phyloP scores from a whole-genome alignment of 176 grass and related monocot species.

The Musa schizocarpa region DNA sequence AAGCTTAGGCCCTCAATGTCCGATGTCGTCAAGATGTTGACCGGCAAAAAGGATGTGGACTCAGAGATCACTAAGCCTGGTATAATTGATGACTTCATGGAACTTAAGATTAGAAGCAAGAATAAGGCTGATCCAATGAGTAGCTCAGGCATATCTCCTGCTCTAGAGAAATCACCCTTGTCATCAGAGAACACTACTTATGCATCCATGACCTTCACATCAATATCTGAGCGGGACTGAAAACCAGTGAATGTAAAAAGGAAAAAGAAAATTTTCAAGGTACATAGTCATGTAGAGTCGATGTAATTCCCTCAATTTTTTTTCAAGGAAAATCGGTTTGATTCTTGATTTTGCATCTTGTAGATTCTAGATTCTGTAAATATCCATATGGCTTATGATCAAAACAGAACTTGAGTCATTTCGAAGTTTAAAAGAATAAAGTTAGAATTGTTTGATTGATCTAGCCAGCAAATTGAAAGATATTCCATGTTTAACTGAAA shows the following conservation, averaged over 20 bases:
- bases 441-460: neutral
- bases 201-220: conserved; percentile 13
- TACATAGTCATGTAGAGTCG: neutral
- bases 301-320: neutral
- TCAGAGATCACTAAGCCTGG: conserved; percentile 61
- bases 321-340: too few relatives aligned
- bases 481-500: neutral
- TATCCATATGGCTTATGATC: neutral
- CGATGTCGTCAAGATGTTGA: conserved; percentile 44
- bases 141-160: conserved; percentile 16
- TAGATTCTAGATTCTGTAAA: neutral
- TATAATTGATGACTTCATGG: conserved; percentile 46
- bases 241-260: neutral
- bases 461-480: neutral
- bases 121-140: neutral
- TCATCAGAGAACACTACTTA: neutral
- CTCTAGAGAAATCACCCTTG: neutral
- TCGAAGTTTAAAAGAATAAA: neutral
- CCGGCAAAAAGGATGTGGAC: conserved; percentile 34
- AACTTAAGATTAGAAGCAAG: conserved; percentile 34
- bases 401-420: neutral
- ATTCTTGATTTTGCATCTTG: neutral
- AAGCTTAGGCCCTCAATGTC: conserved; percentile 67
- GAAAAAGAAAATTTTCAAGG: neutral
- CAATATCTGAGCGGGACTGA: conserved; percentile 1